Percentiles rank a stretch among this genome's conserved stretches.
These are phyloP conservation scores for Colletotrichum endophyticum DNA, from an alignment of 2,329 filamentous ascomycete species.

Conservation along the genomic window DNA sequence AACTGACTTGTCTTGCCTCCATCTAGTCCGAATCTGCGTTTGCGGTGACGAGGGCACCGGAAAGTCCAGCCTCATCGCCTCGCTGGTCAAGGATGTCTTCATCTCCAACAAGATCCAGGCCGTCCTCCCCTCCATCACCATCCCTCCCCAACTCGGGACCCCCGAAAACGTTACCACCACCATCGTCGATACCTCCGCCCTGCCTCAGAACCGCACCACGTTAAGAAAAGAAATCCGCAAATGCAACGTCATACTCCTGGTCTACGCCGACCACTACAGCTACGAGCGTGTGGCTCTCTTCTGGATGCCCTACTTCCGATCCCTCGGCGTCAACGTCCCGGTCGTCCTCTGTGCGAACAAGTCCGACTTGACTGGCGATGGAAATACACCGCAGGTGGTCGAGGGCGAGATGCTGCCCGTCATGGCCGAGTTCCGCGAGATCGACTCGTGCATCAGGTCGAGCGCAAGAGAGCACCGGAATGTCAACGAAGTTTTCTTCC, in stretches of 20 bases:
- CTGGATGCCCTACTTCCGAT: slow-evolving; percentile 98
- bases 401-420: slow-evolving; percentile 98
- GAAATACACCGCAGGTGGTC: slow-evolving; percentile 81
- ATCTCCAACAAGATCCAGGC: slow-evolving; percentile 95
- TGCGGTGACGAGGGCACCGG: slow-evolving; percentile 97
- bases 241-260: slow-evolving; percentile 93
- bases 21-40: slow-evolving; percentile 86
- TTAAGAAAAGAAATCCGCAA: slow-evolving; percentile 95
- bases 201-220: slow-evolving; percentile 89
- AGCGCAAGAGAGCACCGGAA: slow-evolving; percentile 92
- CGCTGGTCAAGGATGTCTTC: slow-evolving; percentile 96
- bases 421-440: slow-evolving; percentile 98
- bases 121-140: slow-evolving; percentile 92
- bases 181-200: slow-evolving; percentile 95
- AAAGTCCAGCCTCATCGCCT: slow-evolving; percentile 88
- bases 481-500: slow-evolving; percentile 95
- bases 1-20: neutral
- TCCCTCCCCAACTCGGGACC: slow-evolving; percentile 89
- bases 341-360: slow-evolving; percentile 98
- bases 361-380: slow-evolving; percentile 81
- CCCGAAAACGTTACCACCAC: slow-evolving; percentile 97
- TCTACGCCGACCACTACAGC: slow-evolving; percentile 98
- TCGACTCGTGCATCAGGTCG: slow-evolving; percentile 95
- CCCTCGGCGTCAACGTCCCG: slow-evolving; percentile 96
- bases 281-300: slow-evolving; percentile 97